Percentiles rank a stretch among this genome's conserved stretches.
These are phyloP conservation scores for Fusarium zealandicum DNA, from an alignment of 2,329 filamentous ascomycete genomes.

Conservation along the genomic window DNA sequence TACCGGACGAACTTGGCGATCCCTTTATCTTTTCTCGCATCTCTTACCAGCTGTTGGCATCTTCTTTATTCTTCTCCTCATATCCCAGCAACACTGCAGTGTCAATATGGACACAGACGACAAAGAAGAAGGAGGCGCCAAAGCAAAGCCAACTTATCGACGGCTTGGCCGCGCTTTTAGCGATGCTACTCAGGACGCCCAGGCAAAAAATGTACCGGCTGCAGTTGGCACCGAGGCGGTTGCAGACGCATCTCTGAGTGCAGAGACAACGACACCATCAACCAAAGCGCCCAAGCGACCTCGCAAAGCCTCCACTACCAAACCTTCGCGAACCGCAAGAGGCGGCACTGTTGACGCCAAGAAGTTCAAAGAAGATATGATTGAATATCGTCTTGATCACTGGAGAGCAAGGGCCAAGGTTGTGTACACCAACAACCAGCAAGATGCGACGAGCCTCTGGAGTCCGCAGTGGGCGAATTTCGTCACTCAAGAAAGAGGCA, in stretches of 20 bases:
- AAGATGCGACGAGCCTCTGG: constrained; percentile 32
- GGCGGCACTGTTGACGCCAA: not conserved
- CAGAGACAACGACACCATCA: not conserved
- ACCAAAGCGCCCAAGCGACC: constrained; percentile 2
- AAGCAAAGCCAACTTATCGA: not conserved
- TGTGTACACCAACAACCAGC: constrained; percentile 24
- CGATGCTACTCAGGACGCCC: not conserved
- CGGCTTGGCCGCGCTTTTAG: no score
- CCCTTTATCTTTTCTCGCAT: not conserved
- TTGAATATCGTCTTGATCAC: constrained; percentile 26
- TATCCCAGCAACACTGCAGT: not conserved
- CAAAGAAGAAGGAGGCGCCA: not conserved
- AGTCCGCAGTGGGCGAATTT: constrained; percentile 22
- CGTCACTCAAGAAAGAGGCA: constrained; percentile 5
- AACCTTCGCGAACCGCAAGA: not conserved
- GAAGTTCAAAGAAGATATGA: constrained; percentile 31
- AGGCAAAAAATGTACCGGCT: not conserved
- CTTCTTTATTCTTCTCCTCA: not conserved
- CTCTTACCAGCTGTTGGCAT: not conserved
- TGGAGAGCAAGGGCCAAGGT: constrained; percentile 31
- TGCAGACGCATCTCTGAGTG: not conserved
- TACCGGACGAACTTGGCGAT: not conserved
- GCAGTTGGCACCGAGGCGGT: no score
- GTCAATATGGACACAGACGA: constrained; percentile 10
- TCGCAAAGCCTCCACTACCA: not conserved